phyloP scores from a whole-genome alignment of 2,329 filamentous ascomycete species.

The Diaporthe humulicola region DNA sequence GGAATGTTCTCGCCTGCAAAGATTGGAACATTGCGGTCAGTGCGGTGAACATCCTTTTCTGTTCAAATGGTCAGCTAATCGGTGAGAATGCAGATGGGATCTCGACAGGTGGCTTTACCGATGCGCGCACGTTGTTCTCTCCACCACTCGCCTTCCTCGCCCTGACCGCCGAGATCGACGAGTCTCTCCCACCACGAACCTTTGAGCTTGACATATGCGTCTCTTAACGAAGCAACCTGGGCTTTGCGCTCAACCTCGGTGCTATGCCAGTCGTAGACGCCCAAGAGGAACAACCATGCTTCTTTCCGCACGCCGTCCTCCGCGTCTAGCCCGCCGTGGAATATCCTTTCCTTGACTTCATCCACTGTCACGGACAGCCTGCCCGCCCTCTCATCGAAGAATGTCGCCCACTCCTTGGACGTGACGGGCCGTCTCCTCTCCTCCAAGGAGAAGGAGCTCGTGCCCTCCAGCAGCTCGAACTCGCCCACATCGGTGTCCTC shows the following conservation, averaged over 20 bases:
- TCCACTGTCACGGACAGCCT: constrained; percentile 84
- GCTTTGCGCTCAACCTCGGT: constrained; percentile 86
- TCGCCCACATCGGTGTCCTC: constrained; percentile 96
- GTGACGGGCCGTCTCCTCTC: constrained; percentile 84
- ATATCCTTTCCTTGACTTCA: constrained; percentile 97
- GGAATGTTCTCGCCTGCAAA: constrained; percentile 97
- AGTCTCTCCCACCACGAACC: constrained; percentile 96
- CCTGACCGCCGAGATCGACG: constrained; percentile 82
- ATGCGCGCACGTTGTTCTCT: constrained; percentile 93
- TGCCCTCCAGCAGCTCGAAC: constrained; percentile 92
- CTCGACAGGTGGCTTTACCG: constrained; percentile 69
- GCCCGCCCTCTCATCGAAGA: constrained; percentile 84
- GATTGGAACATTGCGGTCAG: constrained; percentile 93
- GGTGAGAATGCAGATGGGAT: not conserved
- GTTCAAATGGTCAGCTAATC: constrained; percentile 46
- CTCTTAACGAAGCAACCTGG: constrained; percentile 85
- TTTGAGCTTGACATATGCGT: constrained; percentile 95
- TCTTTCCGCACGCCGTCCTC: constrained; percentile 96
- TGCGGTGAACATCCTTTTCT: constrained; percentile 99
- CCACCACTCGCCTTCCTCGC: constrained; percentile 94
- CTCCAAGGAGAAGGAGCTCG: constrained; percentile 78
- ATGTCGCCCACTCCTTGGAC: constrained; percentile 89
- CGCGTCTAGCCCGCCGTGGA: constrained; percentile 90
- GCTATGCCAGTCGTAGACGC: constrained; percentile 94
- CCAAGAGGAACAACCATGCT: constrained; percentile 94